phyloP scores from a whole-genome alignment of 192 early-diverging fungal species.

The Geosiphon pyriformis region DNA sequence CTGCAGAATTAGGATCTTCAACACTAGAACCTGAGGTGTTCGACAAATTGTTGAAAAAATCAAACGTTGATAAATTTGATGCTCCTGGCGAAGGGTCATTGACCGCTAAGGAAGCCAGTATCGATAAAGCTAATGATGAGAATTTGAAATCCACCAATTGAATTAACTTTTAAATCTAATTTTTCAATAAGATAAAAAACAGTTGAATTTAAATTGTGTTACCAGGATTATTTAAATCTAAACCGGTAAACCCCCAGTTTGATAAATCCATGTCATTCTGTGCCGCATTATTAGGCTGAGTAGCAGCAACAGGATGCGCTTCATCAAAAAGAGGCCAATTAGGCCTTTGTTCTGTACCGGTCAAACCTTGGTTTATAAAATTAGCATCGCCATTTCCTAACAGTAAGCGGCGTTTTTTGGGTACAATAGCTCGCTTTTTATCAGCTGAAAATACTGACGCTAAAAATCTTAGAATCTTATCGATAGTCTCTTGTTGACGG shows the following conservation, averaged over 20 bases:
- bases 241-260: not conserved
- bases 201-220: not conserved
- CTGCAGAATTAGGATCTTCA: not conserved
- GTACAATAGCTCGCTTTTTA: conserved; percentile 43
- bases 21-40: not conserved
- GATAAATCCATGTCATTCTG: not conserved
- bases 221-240: conserved; percentile 16
- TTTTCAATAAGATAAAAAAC: not conserved
- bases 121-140: not conserved
- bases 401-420: conserved; percentile 36
- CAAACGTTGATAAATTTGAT: conserved; percentile 2
- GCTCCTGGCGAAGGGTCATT: not conserved
- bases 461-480: conserved; percentile 90
- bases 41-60: conserved; percentile 7
- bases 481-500: conserved; percentile 85
- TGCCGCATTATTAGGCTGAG: not conserved
- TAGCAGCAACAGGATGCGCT: not conserved
- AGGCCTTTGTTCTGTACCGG: not conserved
- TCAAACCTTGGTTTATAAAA: not conserved
- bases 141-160: no score
- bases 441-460: conserved; percentile 76
- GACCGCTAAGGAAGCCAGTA: conserved; percentile 8
- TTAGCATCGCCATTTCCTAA: conserved; percentile 3
- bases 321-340: not conserved
- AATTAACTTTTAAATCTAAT: not conserved